Conservation (phyloP, 495 filamentous ascomycete genomes). For the Neurospora sp. region DNA sequence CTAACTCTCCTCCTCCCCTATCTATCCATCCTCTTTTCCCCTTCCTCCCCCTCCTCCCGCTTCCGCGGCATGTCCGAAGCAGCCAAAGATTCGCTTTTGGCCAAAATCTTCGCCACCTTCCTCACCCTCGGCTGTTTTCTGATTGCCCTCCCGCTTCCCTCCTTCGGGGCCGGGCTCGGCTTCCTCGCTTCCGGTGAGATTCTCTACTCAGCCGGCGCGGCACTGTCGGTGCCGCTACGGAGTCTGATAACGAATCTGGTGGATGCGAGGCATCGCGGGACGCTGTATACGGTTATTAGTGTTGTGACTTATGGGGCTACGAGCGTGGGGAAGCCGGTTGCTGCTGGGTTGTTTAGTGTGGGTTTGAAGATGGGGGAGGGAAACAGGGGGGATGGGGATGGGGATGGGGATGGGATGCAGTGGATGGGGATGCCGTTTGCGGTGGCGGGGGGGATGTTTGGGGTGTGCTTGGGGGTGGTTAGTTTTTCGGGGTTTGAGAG, state of each 20-base stretch:
- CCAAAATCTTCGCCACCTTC: conserved; percentile 41
- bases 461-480: neutral
- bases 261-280: conserved; percentile 40
- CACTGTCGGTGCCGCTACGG: conserved; percentile 13
- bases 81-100: conserved; percentile 5
- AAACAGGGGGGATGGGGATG: conserved; percentile 34
- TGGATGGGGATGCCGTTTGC: conserved; percentile 40
- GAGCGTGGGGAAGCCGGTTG: conserved; percentile 37
- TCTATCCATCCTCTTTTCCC: conserved; percentile 17
- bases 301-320: conserved; percentile 41
- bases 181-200: conserved; percentile 10
- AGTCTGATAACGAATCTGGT: conserved; percentile 45
- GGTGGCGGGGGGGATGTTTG: conserved; percentile 5
- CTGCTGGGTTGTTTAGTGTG: conserved; percentile 35
- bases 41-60: neutral
- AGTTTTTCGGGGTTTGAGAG: neutral
- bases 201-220: conserved; percentile 8
- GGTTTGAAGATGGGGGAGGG: neutral
- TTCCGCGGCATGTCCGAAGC: neutral
- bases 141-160: conserved; percentile 36
- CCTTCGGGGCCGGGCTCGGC: conserved; percentile 10
- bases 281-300: conserved; percentile 45
- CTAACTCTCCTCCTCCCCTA: conserved; percentile 38
- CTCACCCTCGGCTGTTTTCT: conserved; percentile 39
- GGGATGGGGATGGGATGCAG: conserved; percentile 38